A percentile compares a stretch with the other conserved stretches of the same genome.
Conservation (phyloP, 2,329 filamentous ascomycete genomes). For the Epichloe glyceriae region DNA sequence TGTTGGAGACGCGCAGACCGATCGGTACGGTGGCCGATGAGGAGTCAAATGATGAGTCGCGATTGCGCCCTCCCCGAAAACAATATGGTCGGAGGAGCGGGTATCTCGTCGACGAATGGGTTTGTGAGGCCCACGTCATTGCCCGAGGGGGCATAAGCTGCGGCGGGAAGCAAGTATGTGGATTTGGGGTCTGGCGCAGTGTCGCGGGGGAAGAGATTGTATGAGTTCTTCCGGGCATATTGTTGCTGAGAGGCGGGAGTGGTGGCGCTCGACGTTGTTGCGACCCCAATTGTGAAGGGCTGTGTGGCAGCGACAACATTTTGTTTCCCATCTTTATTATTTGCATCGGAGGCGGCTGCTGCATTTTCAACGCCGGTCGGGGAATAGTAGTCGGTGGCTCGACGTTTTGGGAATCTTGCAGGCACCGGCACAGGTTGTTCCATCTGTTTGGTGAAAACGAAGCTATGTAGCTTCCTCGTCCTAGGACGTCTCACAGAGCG, state of each 20-base stretch:
- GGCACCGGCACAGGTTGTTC: constrained; percentile 10
- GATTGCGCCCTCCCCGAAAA: constrained; percentile 24
- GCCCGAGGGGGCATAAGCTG: constrained; percentile 4
- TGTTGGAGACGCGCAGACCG: constrained; percentile 52
- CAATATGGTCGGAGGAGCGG: constrained; percentile 33
- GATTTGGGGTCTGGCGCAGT: constrained; percentile 12
- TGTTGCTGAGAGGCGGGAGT: background rate
- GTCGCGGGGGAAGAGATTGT: constrained; percentile 10
- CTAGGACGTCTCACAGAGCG: constrained; percentile 10
- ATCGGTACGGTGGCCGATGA: constrained; percentile 62
- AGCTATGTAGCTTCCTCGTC: constrained; percentile 3
- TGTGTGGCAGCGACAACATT: background rate
- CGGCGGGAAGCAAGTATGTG: constrained; percentile 26
- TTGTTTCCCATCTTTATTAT: background rate
- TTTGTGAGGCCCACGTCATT: constrained; percentile 1
- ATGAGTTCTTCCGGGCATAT: background rate
- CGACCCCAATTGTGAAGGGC: background rate
- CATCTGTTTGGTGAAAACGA: constrained; percentile 11
- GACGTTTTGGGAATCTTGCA: background rate
- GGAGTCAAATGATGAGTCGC: constrained; percentile 50
- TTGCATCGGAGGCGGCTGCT: background rate
- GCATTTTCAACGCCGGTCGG: background rate
- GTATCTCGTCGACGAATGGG: constrained; percentile 9
- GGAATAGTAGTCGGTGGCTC: background rate
- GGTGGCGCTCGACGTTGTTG: background rate